Evolutionary conservation across 139 green algal species (phyloP), one percentile per base, ranked within the genome.

Genomic region (Chlamydomonas sp.): DNA sequence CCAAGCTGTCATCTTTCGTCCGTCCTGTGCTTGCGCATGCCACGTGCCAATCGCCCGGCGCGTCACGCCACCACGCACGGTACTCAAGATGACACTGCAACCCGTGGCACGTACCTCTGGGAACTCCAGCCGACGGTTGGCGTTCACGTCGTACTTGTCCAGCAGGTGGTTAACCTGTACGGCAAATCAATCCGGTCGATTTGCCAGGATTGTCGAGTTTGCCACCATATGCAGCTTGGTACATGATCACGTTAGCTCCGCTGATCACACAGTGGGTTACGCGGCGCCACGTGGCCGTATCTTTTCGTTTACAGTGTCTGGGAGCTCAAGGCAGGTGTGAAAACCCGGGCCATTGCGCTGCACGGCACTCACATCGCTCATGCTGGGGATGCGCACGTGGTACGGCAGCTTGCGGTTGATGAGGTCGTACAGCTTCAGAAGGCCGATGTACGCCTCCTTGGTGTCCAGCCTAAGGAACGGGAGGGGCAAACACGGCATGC

Each of bases 401-500:
- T 84, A 90, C 20, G 87, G 87, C 71, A 90, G 80, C 79, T 87
- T 90, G 57, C 66, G 63, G 87, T 90, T 90, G 61, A 87, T 49
- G 16, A 85, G 57, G 74, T 90, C 87, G 80, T 90, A 90, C 62
- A 90, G 81, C 49, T 81, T 85, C 7, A 90, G 72, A 57, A 90
- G 79, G 17, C 79, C 76, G 75, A 90, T 83, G 80, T 88, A 83
- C 14, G 87, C 18, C 87, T 90, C 87, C 73, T 90, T 90, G n/a
- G 58, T 77, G 79, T 90, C 87, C 2, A 90, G 73, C 9, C 66
- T 90, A 64, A 17, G 17, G 10, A 63, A 8, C 4, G n/a, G 61
- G 77, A 80, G 59, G 59, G n/a, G 60, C 15, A 5, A 18, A 15
- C 20, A 49, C 2, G 15, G 59, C 5, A 68, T 61, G 59, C 31